These are phyloP conservation scores for Eimeria necatrix DNA, from an alignment of 169 alveolate genomes.

Conservation along the genomic window DNA sequence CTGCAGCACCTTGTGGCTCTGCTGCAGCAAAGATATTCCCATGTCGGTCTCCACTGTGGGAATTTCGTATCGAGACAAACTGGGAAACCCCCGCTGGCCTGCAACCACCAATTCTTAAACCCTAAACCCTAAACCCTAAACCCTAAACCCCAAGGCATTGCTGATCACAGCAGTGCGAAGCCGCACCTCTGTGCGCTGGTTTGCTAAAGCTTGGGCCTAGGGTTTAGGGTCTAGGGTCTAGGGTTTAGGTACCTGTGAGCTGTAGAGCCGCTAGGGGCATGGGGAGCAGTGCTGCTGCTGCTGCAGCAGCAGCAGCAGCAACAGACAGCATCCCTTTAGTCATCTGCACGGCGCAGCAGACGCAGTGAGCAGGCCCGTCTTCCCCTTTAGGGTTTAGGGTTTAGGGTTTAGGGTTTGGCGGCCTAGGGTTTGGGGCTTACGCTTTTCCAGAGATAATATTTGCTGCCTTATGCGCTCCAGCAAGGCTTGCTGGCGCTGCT, in stretches of 20 bases:
- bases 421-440: neutral
- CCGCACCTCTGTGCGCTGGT: neutral
- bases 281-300: constrained; percentile 32
- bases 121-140: constrained; percentile 2
- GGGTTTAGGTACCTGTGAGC: neutral
- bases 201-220: neutral
- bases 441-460: neutral
- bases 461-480: neutral
- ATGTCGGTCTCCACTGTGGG: constrained; percentile 7
- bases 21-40: constrained; percentile 22
- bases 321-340: neutral
- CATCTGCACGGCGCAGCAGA: neutral
- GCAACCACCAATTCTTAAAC: neutral
- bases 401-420: too few relatives aligned
- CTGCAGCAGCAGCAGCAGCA: constrained; percentile 31
- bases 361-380: neutral
- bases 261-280: neutral
- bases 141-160: neutral
- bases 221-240: neutral
- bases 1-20: neutral
- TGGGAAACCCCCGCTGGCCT: neutral
- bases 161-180: neutral
- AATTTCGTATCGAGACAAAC: neutral
- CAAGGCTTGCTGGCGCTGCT: neutral
- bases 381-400: too few relatives aligned